These are phyloP conservation scores for Letharia columbiana DNA, from an alignment of 495 filamentous ascomycete genomes.

Conservation along the genomic window DNA sequence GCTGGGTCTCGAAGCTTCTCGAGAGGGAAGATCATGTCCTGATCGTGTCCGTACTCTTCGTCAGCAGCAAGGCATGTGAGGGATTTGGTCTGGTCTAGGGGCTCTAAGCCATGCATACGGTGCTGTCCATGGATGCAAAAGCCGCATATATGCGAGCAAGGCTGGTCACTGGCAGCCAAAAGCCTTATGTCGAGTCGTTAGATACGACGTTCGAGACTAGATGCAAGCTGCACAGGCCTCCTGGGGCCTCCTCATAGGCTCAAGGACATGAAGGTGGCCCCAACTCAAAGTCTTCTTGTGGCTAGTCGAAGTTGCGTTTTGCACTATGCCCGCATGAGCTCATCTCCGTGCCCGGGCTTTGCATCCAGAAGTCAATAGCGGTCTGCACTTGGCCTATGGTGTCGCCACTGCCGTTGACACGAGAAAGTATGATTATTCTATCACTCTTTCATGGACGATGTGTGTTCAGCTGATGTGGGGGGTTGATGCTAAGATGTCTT, in stretches of 20 bases:
- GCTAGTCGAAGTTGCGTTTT: background rate
- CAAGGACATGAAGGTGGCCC: background rate
- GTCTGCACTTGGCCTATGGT: background rate
- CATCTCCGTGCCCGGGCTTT: background rate
- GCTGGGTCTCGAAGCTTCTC: conserved; percentile 5
- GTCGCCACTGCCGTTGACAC: background rate
- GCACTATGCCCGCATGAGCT: conserved; percentile 3
- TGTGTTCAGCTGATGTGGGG: background rate
- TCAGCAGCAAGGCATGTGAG: background rate
- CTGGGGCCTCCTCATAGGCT: background rate
- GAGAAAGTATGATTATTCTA: background rate
- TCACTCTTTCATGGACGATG: background rate
- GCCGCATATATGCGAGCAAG: background rate
- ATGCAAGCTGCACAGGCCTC: background rate
- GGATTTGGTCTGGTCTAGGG: background rate
- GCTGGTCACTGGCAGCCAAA: background rate
- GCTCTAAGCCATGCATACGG: conserved; percentile 1
- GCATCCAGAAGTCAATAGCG: background rate
- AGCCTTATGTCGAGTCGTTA: background rate
- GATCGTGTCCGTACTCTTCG: background rate
- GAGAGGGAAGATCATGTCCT: background rate
- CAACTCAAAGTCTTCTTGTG: background rate
- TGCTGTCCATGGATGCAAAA: background rate
- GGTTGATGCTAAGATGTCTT: background rate
- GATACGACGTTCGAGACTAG: background rate